Base-by-base conservation (phyloP, 2,329 filamentous ascomycete genomes). In the Penicillium sp. region DNA sequence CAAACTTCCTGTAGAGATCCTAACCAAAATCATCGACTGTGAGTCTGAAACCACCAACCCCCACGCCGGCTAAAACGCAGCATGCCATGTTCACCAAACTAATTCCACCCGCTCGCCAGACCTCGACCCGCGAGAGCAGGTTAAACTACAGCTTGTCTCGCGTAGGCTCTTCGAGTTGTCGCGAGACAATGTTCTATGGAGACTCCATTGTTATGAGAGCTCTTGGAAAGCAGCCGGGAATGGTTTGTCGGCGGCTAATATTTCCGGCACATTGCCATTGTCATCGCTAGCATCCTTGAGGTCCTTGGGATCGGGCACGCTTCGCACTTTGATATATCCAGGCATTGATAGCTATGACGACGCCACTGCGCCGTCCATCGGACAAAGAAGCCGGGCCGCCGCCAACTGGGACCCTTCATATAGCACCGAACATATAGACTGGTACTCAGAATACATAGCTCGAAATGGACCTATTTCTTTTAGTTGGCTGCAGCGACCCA, bases 401-500 rank as follows among this genome's bases (percentile, higher is more conserved):
- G 86, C 86, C 4, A 90, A 90, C 63, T 96, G 91, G 91, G 90
- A 96, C 63, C 90, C 90, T 0, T 84, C 83, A 0, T 91, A 88
- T 61, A 83, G 85, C 0, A 76, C 74, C 4, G 91, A 97, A 72
- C 78, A 78, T 42, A 79, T 92, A 20, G 85, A 89, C 49, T 97
- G 91, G 88, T 96, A 96, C 70, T 83, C 89, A 55, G 92, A 97
- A 71, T 96, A 91, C 67, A 87, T 95, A 60, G 90, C 92, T 53
- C 82, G 92, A 33, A 82, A 92, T 71, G 91, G 85, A 0, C 85
- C 87, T 0, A 79, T 91, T n/a, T 81, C 80, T 14, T 77, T 91
- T 53, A 87, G 82, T 64, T 97, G 92, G 92, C 78, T 95, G 43
- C 82, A 91, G 66, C 79, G 83, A 55, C 85, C 87, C 5, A 62